Conservation (phyloP, 2,329 filamentous ascomycete genomes). For the Atkinsonella hypoxylon region DNA sequence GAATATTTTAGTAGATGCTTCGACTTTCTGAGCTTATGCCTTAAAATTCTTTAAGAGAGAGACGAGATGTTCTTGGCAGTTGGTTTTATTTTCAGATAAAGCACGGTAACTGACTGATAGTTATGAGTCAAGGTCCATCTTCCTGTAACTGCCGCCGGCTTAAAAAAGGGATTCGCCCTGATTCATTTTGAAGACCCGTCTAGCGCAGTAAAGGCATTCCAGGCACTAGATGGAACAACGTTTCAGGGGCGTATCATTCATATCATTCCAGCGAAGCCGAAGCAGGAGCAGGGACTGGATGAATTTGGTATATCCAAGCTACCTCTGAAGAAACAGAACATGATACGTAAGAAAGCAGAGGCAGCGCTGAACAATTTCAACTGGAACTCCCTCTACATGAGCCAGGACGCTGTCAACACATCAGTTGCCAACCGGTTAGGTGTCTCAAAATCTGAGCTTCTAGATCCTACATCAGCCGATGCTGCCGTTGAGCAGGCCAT, state of each 20-base stretch:
- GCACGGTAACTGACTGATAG: conserved; percentile 14
- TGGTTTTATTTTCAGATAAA: background rate
- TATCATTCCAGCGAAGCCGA: conserved; percentile 72
- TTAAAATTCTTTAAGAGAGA: conserved; percentile 14
- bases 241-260: conserved; percentile 92
- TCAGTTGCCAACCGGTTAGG: conserved; percentile 80
- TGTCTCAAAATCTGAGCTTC: conserved; percentile 77
- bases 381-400: conserved; percentile 99
- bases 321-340: conserved; percentile 86
- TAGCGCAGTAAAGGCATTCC: conserved; percentile 67
- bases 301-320: conserved; percentile 85
- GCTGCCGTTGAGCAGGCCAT: conserved; percentile 94
- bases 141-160: conserved; percentile 58
- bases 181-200: conserved; percentile 64
- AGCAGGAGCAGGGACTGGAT: conserved; percentile 70
- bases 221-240: conserved; percentile 66
- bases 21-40: conserved; percentile 57
- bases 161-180: conserved; percentile 84
- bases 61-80: background rate
- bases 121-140: conserved; percentile 61
- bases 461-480: conserved; percentile 92
- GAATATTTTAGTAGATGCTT: conserved; percentile 99
- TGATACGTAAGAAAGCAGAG: conserved; percentile 75
- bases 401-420: conserved; percentile 84
- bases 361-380: conserved; percentile 73